Conservation (phyloP, 228 moss, liverwort and hornwort genomes). For the Sphagnum fallax region DNA sequence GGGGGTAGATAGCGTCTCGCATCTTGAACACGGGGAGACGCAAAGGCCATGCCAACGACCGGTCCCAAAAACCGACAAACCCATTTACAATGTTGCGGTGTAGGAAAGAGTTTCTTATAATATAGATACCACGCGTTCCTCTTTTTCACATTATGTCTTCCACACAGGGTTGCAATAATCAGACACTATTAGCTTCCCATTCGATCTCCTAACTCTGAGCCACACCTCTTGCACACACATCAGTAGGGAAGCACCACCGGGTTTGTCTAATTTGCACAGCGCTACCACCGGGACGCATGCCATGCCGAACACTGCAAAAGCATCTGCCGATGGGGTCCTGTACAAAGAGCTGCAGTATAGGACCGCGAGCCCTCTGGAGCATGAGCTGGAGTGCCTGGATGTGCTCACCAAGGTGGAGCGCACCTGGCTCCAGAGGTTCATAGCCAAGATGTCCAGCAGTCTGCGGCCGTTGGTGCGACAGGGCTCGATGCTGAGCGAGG, state of each 20-base stretch:
- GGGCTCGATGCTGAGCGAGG: slow-evolving; percentile 3
- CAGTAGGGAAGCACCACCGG: background rate
- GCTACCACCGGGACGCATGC: background rate
- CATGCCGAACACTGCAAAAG: background rate
- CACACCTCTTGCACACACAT: background rate
- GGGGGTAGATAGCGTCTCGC: too few species aligned
- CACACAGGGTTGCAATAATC: too few species aligned
- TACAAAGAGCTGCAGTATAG: slow-evolving; percentile 5
- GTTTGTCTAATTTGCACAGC: background rate
- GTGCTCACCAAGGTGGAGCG: slow-evolving; percentile 3
- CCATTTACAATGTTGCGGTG: too few species aligned
- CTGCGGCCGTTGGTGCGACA: slow-evolving; percentile 4
- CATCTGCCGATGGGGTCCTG: slow-evolving; percentile 1
- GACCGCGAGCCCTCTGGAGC: slow-evolving; percentile 6
- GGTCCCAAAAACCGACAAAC: too few species aligned
- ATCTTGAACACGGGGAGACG: too few species aligned
- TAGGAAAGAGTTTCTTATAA: too few species aligned
- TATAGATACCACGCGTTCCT: too few species aligned
- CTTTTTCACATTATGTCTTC: too few species aligned
- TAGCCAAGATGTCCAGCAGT: background rate
- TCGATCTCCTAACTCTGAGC: background rate
- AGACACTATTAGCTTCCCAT: too few species aligned
- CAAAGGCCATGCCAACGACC: too few species aligned
- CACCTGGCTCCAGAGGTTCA: background rate
- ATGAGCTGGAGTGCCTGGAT: slow-evolving; percentile 6